Evolutionary conservation across 2,329 filamentous ascomycete species (phyloP).

Genomic region (Atkinsonella hypoxylon): DNA sequence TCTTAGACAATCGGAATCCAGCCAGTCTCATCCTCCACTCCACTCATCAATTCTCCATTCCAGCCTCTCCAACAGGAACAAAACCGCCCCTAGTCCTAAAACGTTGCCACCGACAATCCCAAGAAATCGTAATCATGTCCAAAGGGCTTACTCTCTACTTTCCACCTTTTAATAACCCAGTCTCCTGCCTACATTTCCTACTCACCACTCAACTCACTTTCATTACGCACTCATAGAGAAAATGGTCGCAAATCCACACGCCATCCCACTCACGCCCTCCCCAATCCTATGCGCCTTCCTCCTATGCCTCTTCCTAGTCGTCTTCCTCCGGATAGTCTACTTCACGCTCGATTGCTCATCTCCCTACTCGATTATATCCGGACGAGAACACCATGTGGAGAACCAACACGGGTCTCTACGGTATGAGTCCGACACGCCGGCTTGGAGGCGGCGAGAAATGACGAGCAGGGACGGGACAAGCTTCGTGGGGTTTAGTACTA

Average conservation of each 20-base stretch:
- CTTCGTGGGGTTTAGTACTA: not conserved
- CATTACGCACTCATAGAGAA: no score
- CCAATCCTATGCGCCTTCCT: not conserved
- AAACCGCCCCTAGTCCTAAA: not conserved
- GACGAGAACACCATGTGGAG: not conserved
- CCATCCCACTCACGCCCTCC: not conserved
- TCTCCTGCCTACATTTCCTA: no score
- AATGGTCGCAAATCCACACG: no score
- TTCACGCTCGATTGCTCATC: not conserved
- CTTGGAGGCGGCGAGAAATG: not conserved
- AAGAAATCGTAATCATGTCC: no score
- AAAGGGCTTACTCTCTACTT: no score
- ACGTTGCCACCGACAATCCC: no score
- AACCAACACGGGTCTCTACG: not conserved
- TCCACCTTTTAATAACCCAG: no score
- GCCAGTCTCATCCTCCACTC: not conserved
- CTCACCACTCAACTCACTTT: no score
- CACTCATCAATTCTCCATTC: not conserved
- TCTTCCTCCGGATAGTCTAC: conserved; percentile 2
- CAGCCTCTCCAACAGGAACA: not conserved
- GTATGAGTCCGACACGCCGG: not conserved
- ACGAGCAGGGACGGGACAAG: not conserved
- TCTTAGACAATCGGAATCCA: no score
- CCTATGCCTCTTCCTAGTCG: conserved; percentile 1
- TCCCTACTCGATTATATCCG: not conserved